Percentiles rank a stretch among this genome's conserved stretches.
These are phyloP conservation scores for Aleurites moluccanus DNA, from an alignment of 441 rosid species.

Conservation along the genomic window DNA sequence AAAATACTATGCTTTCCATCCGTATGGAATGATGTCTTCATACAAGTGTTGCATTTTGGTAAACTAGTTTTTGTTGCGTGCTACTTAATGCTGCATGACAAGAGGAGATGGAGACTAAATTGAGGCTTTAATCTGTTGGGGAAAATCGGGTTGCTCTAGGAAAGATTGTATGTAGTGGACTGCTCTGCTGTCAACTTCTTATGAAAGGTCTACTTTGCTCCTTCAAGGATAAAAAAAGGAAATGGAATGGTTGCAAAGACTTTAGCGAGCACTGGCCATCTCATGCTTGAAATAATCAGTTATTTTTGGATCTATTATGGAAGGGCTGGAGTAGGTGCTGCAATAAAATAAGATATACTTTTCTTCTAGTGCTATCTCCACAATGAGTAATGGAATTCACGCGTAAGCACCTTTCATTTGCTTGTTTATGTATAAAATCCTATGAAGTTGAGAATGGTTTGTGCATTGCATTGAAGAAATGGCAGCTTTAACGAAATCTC, in stretches of 20 bases:
- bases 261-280: slow-evolving; percentile 27
- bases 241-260: slow-evolving; percentile 30
- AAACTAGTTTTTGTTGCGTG: neutral
- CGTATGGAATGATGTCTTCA: neutral
- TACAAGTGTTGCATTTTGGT: neutral
- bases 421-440: slow-evolving; percentile 42
- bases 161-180: slow-evolving; percentile 3
- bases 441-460: slow-evolving; percentile 13
- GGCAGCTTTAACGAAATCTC: slow-evolving; percentile 36
- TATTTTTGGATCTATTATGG: slow-evolving; percentile 20
- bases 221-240: slow-evolving; percentile 25
- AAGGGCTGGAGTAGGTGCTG: slow-evolving; percentile 39
- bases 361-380: slow-evolving; percentile 62
- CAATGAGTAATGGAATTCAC: slow-evolving; percentile 40
- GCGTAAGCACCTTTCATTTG: slow-evolving; percentile 18
- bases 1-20: neutral
- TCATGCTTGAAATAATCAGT: slow-evolving; percentile 28
- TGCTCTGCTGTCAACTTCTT: slow-evolving; percentile 37
- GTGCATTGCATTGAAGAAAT: slow-evolving; percentile 34
- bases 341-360: slow-evolving; percentile 34
- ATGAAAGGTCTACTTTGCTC: slow-evolving; percentile 23
- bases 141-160: neutral
- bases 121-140: neutral
- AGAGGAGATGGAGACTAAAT: neutral
- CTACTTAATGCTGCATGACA: neutral